These are phyloP conservation scores for Prosopis cineraria DNA, from an alignment of 306 rosid genomes.

Conservation along the genomic window DNA sequence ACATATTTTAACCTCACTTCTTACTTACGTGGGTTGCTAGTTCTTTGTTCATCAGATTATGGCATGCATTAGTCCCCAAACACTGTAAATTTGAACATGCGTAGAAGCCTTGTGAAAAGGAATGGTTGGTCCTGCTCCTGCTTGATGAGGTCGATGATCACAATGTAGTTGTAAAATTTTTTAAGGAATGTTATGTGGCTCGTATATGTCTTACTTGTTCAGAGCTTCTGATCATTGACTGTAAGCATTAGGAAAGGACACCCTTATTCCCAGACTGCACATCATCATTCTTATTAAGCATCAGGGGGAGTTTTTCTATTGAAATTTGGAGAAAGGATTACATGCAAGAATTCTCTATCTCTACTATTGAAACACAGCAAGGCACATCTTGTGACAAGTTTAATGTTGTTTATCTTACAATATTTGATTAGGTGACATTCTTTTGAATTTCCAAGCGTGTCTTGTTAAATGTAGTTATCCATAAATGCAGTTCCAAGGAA, in stretches of 20 bases:
- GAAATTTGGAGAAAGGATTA: not conserved
- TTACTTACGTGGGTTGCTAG: not conserved
- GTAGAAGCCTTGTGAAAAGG: not conserved
- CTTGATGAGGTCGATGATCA: constrained; percentile 12
- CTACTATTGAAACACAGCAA: not conserved
- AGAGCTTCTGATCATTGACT: not conserved
- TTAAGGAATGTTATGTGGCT: not conserved
- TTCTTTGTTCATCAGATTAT: not conserved
- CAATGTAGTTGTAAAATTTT: not conserved
- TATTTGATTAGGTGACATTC: not conserved
- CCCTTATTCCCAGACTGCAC: not conserved
- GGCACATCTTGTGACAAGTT: not conserved
- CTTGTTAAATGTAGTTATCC: constrained; percentile 29
- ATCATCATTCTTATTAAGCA: not conserved
- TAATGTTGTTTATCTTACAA: not conserved
- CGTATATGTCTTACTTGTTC: not conserved
- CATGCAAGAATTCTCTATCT: not conserved
- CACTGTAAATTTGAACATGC: not conserved
- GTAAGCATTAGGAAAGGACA: not conserved
- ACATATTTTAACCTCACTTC: not conserved
- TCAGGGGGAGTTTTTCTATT: not conserved
- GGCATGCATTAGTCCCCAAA: not conserved
- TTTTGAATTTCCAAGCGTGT: not conserved
- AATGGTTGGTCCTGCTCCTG: not conserved
- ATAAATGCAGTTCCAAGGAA: constrained; percentile 86